A percentile compares a stretch with the other conserved stretches of the same genome.
phyloP scores from a whole-genome alignment of 106 monocot genomes.

The Agapanthus africanus region DNA sequence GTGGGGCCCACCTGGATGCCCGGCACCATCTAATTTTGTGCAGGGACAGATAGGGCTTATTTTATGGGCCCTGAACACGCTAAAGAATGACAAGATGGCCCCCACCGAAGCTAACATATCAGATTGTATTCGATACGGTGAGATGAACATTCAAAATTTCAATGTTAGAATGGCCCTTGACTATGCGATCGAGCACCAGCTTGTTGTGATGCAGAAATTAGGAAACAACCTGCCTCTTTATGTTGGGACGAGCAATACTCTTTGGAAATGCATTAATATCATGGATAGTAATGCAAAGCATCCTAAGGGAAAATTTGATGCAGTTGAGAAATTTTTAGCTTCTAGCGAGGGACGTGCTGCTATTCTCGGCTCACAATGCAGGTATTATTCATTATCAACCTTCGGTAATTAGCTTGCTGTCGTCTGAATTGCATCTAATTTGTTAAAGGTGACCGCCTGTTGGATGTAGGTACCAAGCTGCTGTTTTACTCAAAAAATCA shows the following conservation, averaged over 20 bases:
- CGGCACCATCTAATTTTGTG: conserved; percentile 2
- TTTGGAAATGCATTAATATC: conserved; percentile 71
- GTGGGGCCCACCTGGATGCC: conserved; percentile 12
- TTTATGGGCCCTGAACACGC: conserved; percentile 31
- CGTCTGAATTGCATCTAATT: no score
- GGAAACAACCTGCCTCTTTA: conserved; percentile 31
- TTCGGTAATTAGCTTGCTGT: conserved; percentile 31
- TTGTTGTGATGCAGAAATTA: conserved; percentile 37
- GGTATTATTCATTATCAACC: conserved; percentile 18
- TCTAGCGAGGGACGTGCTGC: conserved; percentile 24
- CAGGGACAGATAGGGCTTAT: conserved; percentile 28
- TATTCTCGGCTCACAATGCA: conserved; percentile 43
- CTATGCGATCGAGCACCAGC: conserved; percentile 27
- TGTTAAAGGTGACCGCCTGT: no score
- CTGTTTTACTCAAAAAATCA: conserved; percentile 32
- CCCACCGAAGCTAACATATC: conserved; percentile 53
- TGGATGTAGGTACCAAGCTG: conserved; percentile 53
- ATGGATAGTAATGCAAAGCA: conserved; percentile 39
- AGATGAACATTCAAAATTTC: conserved; percentile 29
- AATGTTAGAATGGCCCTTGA: conserved; percentile 37
- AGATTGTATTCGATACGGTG: conserved; percentile 57
- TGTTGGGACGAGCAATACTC: conserved; percentile 26
- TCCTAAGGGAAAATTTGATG: conserved; percentile 32
- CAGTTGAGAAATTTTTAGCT: conserved; percentile 31
- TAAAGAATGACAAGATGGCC: conserved; percentile 48